phyloP scores from a whole-genome alignment of 2,329 filamentous ascomycete species.

The Catunica adiposa region DNA sequence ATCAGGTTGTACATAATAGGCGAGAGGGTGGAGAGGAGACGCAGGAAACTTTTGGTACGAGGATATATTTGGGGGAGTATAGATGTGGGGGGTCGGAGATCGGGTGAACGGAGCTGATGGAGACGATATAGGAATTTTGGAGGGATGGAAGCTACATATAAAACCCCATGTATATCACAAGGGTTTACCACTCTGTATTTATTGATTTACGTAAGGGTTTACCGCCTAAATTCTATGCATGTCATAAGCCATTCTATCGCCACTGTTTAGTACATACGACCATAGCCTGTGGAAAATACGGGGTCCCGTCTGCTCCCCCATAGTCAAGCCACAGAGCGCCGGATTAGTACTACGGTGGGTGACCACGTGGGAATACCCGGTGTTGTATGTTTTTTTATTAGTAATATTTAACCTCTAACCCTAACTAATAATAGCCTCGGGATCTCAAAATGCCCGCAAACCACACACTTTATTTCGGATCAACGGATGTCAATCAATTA shows the following conservation, averaged over 20 bases:
- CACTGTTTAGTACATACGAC: neutral
- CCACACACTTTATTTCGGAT: too few relatives aligned
- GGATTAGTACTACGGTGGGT: neutral
- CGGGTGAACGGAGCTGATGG: too few relatives aligned
- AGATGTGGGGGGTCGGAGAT: too few relatives aligned
- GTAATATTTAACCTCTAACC: neutral
- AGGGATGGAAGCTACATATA: too few relatives aligned
- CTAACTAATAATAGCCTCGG: neutral
- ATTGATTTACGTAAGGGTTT: too few relatives aligned
- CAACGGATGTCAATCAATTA: too few relatives aligned
- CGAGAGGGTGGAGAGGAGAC: neutral
- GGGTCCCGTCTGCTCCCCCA: neutral
- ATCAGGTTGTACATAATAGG: neutral
- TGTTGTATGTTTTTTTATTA: neutral
- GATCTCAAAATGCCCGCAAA: too few relatives aligned
- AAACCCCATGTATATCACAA: too few relatives aligned
- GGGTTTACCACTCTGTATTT: too few relatives aligned
- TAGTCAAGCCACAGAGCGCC: neutral
- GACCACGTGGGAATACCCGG: neutral
- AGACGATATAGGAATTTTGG: too few relatives aligned
- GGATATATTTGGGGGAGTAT: neutral
- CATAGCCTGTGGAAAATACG: slow-evolving; percentile 1
- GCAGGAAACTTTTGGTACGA: neutral
- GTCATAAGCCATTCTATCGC: neutral
- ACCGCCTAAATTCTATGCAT: too few relatives aligned